These are phyloP conservation scores for Lentinula sp. DNA, from an alignment of 768 basidiomycete species.

Conservation along the genomic window DNA sequence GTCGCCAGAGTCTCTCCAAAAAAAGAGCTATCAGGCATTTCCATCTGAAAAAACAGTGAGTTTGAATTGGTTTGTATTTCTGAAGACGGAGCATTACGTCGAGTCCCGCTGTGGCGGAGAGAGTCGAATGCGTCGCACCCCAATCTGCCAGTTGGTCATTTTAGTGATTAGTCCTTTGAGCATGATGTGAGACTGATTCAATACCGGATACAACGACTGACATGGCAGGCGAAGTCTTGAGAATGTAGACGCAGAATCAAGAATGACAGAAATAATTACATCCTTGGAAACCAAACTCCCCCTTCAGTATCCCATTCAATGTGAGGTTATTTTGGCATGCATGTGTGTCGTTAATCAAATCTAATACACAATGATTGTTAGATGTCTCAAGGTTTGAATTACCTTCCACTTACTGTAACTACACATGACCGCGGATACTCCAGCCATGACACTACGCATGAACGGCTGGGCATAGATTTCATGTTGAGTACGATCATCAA, in stretches of 20 bases:
- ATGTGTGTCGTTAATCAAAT: conserved; percentile 62
- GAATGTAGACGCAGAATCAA: neutral
- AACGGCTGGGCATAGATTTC: conserved; percentile 71
- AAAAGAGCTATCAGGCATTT: conserved; percentile 64
- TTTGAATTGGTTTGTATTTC: neutral
- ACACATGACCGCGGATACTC: conserved; percentile 71
- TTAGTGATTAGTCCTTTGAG: neutral
- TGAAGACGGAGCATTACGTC: conserved; percentile 41
- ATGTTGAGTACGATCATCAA: conserved; percentile 77
- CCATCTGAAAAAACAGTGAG: conserved; percentile 40
- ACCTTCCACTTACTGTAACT: conserved; percentile 14
- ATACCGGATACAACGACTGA: conserved; percentile 50
- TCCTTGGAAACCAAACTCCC: conserved; percentile 73
- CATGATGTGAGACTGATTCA: no score
- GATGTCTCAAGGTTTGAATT: neutral
- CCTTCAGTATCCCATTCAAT: conserved; percentile 67
- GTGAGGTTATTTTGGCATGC: conserved; percentile 71
- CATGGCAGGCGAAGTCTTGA: no score
- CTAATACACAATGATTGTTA: conserved; percentile 21
- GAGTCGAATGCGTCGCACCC: conserved; percentile 57
- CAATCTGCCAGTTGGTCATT: conserved; percentile 37
- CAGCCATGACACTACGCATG: conserved; percentile 66
- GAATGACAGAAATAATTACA: conserved; percentile 23
- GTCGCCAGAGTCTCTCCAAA: conserved; percentile 62
- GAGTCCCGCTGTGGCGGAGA: conserved; percentile 52